phyloP scores from a whole-genome alignment of 192 early-diverging fungal species.

The Backusella circina region DNA sequence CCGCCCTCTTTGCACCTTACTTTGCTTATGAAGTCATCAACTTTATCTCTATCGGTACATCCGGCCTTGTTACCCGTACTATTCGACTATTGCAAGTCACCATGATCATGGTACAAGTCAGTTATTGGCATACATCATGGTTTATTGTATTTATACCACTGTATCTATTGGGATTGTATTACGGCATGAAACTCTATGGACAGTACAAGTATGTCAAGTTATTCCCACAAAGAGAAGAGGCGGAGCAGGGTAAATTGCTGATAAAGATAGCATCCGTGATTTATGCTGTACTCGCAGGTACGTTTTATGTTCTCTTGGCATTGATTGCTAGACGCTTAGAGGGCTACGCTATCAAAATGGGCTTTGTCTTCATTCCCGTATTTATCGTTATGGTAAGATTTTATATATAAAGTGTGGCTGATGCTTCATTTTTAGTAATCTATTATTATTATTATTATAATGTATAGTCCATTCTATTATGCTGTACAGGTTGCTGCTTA shows the following conservation, averaged over 20 bases:
- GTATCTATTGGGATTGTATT: constrained; percentile 54
- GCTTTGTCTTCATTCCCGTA: constrained; percentile 57
- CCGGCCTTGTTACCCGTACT: neutral
- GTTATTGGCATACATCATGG: constrained; percentile 48
- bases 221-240: constrained; percentile 32
- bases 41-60: constrained; percentile 35
- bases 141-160: constrained; percentile 58
- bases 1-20: constrained; percentile 72
- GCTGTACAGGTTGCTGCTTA: constrained; percentile 52
- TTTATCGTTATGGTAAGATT: constrained; percentile 46
- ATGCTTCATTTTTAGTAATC: too few species aligned
- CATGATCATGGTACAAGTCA: constrained; percentile 47
- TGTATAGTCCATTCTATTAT: constrained; percentile 39
- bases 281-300: constrained; percentile 13
- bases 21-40: constrained; percentile 67
- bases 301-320: constrained; percentile 46
- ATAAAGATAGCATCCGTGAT: constrained; percentile 33
- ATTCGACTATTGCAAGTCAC: constrained; percentile 16
- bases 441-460: too few species aligned
- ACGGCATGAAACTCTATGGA: constrained; percentile 38
- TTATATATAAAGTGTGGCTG: neutral
- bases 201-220: constrained; percentile 23
- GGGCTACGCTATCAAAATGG: constrained; percentile 39
- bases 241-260: constrained; percentile 37
- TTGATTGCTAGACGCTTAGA: constrained; percentile 44